Percentiles rank a stretch among this genome's conserved stretches.
Conservation (phyloP, 2,329 filamentous ascomycete genomes). For the Microdochium nivale region DNA sequence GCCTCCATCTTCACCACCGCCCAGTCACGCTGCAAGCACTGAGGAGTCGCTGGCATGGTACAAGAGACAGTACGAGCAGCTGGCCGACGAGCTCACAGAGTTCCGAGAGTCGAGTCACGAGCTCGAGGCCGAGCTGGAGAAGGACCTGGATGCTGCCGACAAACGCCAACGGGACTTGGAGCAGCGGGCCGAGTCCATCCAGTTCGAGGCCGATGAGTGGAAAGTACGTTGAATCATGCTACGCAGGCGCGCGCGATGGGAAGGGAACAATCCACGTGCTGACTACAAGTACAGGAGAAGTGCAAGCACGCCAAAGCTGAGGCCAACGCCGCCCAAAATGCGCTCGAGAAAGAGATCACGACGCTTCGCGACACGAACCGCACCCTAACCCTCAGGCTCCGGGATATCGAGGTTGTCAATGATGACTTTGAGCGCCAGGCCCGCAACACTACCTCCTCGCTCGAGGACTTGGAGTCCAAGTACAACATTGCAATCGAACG, state of each 20-base stretch:
- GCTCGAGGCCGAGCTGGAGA: slow-evolving; percentile 88
- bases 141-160: slow-evolving; percentile 91
- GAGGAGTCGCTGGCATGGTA: slow-evolving; percentile 87
- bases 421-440: slow-evolving; percentile 97
- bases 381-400: slow-evolving; percentile 70
- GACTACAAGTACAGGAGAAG: slow-evolving; percentile 57
- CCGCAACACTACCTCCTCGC: slow-evolving; percentile 86
- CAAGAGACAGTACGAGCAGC: slow-evolving; percentile 88
- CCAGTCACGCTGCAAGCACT: slow-evolving; percentile 40
- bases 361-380: slow-evolving; percentile 77
- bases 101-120: slow-evolving; percentile 93
- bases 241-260: too few species aligned
- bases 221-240: slow-evolving; percentile 81
- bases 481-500: slow-evolving; percentile 93
- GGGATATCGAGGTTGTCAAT: slow-evolving; percentile 95
- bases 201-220: slow-evolving; percentile 95
- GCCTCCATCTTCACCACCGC: slow-evolving; percentile 50
- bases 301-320: slow-evolving; percentile 92
- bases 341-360: slow-evolving; percentile 92
- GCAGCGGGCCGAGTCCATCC: slow-evolving; percentile 76
- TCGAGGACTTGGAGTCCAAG: slow-evolving; percentile 95
- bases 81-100: slow-evolving; percentile 85
- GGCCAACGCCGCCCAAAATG: slow-evolving; percentile 73
- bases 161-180: slow-evolving; percentile 80
- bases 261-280: slow-evolving; percentile 7